These are phyloP conservation scores for Flammula alnicola DNA, from an alignment of 1,284 basidiomycete genomes.

Conservation along the genomic window DNA sequence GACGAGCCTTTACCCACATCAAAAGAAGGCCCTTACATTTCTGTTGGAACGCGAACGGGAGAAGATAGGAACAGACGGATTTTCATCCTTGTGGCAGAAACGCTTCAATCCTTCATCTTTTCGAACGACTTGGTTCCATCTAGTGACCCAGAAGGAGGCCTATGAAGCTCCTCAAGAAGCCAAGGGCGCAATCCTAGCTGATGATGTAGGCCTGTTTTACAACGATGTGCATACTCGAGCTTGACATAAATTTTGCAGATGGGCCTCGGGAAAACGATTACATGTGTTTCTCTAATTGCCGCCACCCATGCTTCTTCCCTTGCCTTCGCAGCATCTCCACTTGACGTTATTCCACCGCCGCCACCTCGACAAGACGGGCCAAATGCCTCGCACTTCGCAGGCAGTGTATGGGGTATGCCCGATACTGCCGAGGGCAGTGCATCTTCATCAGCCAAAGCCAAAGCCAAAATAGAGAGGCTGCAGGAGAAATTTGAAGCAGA, in stretches of 20 bases:
- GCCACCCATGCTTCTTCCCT: constrained; percentile 78
- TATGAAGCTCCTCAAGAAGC: constrained; percentile 73
- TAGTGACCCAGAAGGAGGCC: constrained; percentile 84
- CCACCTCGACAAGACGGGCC: constrained; percentile 42
- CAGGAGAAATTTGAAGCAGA: constrained; percentile 74
- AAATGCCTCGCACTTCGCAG: constrained; percentile 71
- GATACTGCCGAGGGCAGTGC: constrained; percentile 37
- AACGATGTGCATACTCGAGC: constrained; percentile 16
- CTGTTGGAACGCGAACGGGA: constrained; percentile 92
- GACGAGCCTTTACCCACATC: constrained; percentile 94
- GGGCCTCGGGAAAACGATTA: constrained; percentile 98
- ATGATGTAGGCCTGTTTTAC: constrained; percentile 71
- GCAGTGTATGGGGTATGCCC: constrained; percentile 86
- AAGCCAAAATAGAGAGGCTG: constrained; percentile 62
- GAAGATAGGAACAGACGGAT: constrained; percentile 54
- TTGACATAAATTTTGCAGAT: constrained; percentile 58
- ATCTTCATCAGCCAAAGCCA: constrained; percentile 51
- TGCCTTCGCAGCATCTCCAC: constrained; percentile 65
- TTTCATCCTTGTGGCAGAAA: constrained; percentile 80
- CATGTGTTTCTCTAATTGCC: constrained; percentile 90
- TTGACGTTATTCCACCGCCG: constrained; percentile 49
- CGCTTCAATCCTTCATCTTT: constrained; percentile 56
- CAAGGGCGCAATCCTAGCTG: constrained; percentile 91
- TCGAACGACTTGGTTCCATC: constrained; percentile 72
- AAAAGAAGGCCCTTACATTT: constrained; percentile 97